These are phyloP conservation scores for Diaporthe vaccinii DNA, from an alignment of 2,329 filamentous ascomycete genomes.

Conservation along the genomic window DNA sequence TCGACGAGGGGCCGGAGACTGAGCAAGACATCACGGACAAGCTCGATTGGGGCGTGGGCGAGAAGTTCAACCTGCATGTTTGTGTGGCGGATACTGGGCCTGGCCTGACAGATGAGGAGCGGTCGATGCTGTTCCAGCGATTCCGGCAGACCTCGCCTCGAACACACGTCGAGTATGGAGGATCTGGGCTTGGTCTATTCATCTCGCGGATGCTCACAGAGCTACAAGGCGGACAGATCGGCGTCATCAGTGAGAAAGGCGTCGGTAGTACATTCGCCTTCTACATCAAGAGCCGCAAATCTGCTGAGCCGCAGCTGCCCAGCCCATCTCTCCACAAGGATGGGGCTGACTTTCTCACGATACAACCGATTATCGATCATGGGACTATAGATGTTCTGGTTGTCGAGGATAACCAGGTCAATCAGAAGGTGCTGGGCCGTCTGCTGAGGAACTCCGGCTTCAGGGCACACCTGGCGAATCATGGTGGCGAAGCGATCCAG, in stretches of 20 bases:
- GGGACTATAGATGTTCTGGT: constrained; percentile 70
- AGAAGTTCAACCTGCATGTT: constrained; percentile 79
- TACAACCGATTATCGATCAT: constrained; percentile 47
- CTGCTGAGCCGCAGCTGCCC: constrained; percentile 42
- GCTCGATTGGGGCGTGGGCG: constrained; percentile 78
- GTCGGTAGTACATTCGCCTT: constrained; percentile 83
- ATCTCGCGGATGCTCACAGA: constrained; percentile 83
- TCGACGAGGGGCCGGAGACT: constrained; percentile 59
- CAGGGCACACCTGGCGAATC: constrained; percentile 73
- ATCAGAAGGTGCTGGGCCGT: constrained; percentile 73
- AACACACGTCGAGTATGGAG: constrained; percentile 84
- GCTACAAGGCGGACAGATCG: constrained; percentile 83
- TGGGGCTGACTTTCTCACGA: neutral
- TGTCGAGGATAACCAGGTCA: constrained; percentile 78
- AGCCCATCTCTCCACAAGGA: constrained; percentile 51
- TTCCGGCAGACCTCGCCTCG: constrained; percentile 84
- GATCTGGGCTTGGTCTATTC: constrained; percentile 82
- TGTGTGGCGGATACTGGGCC: constrained; percentile 80
- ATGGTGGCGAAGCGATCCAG: constrained; percentile 69
- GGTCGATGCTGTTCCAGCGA: constrained; percentile 80
- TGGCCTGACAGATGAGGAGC: constrained; percentile 78
- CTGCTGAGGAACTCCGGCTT: constrained; percentile 73
- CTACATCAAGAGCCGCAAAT: constrained; percentile 77
- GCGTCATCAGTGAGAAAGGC: constrained; percentile 76
- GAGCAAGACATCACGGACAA: constrained; percentile 63